Conservation (phyloP, 495 filamentous ascomycete species). For the Acidomyces sp. region DNA sequence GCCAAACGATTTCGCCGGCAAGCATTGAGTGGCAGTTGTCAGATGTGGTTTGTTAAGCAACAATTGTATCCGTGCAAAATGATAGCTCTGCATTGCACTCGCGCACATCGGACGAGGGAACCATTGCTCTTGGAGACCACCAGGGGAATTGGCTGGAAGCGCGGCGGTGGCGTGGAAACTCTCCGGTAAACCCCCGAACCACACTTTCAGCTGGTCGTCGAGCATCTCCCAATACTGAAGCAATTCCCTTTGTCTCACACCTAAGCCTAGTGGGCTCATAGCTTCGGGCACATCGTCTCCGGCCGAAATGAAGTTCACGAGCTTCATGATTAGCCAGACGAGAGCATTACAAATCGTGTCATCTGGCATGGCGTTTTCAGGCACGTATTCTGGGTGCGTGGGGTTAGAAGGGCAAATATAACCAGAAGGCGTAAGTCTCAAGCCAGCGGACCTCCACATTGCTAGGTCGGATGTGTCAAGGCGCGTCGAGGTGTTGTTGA, state of each 20-base stretch:
- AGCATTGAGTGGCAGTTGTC: conserved; percentile 26
- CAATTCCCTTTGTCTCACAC: conserved; percentile 39
- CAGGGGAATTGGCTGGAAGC: conserved; percentile 11
- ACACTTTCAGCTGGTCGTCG: conserved; percentile 43
- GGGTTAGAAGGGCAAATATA: conserved; percentile 43
- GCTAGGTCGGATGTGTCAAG: conserved; percentile 47
- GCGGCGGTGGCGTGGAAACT: conserved; percentile 44
- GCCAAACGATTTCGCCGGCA: background rate
- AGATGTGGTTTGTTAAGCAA: conserved; percentile 50
- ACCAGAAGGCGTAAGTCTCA: conserved; percentile 43
- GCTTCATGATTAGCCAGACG: conserved; percentile 50
- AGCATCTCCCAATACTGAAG: conserved; percentile 45
- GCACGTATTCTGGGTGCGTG: conserved; percentile 29
- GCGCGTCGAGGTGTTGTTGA: conserved; percentile 47
- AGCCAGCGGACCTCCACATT: conserved; percentile 49
- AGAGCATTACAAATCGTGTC: conserved; percentile 50
- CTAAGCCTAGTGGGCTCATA: conserved; percentile 31
- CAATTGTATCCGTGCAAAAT: conserved; percentile 50
- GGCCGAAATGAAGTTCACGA: conserved; percentile 47
- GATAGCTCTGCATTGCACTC: conserved; percentile 51
- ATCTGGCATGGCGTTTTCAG: conserved; percentile 44
- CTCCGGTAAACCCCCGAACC: conserved; percentile 44
- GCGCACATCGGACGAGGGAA: conserved; percentile 50
- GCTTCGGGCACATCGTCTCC: conserved; percentile 35
- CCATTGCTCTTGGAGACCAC: conserved; percentile 38